Evolutionary conservation across 495 filamentous ascomycete species (phyloP).

Genomic region (Penicillium egyptiacum): DNA sequence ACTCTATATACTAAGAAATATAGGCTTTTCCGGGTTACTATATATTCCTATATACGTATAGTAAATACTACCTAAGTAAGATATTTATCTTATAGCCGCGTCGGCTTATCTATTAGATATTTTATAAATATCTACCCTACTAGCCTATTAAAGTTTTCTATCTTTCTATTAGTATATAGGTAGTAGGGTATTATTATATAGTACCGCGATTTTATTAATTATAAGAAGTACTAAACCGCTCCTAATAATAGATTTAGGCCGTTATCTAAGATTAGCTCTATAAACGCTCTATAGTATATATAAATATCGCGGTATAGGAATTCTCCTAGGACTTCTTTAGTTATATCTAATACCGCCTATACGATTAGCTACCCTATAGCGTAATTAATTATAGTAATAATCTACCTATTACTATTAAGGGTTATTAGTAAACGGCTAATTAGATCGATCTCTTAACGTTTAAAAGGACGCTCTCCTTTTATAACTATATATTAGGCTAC

Average conservation of each 20-base stretch:
- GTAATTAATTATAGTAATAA: constrained; percentile 5
- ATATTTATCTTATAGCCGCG: neutral
- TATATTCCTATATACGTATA: neutral
- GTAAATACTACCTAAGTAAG: neutral
- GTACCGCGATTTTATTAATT: neutral
- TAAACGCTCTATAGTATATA: neutral
- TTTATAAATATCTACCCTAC: constrained; percentile 1
- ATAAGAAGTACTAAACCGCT: neutral
- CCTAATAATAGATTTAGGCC: neutral
- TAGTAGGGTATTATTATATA: constrained; percentile 1
- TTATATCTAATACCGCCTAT: neutral
- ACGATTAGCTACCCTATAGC: neutral
- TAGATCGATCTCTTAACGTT: constrained; percentile 1
- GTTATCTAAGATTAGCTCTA: constrained; percentile 4
- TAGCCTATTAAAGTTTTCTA: constrained; percentile 8
- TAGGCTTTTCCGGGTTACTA: neutral
- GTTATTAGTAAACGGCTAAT: neutral
- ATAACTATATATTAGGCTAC: constrained; percentile 3
- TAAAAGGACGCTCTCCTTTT: neutral
- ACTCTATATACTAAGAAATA: constrained; percentile 2
- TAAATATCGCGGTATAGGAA: constrained; percentile 4
- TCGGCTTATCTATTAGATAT: constrained; percentile 7
- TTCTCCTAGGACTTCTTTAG: neutral
- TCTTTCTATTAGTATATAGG: neutral
- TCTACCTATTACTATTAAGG: neutral